Percentiles rank a stretch among this genome's conserved stretches.
phyloP scores from a whole-genome alignment of 768 basidiomycete species.

The Hericium rajendrae region DNA sequence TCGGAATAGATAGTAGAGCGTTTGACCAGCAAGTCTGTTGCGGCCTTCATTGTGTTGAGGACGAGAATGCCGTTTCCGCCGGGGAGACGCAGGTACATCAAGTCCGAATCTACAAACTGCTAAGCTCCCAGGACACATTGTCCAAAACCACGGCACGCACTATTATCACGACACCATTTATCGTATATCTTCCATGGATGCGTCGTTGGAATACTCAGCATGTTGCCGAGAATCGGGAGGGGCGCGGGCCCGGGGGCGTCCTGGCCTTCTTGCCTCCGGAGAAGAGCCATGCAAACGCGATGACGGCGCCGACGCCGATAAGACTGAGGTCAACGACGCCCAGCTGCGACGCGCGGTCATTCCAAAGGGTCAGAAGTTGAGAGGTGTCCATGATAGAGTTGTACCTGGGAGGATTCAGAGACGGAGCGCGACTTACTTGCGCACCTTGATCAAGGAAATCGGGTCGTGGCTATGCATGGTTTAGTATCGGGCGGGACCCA shows the following conservation, averaged over 20 bases:
- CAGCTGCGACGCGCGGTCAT: too few species aligned
- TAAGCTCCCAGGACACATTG: not conserved
- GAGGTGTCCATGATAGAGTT: too few species aligned
- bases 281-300: not conserved
- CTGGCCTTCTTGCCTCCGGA: not conserved
- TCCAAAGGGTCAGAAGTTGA: too few species aligned
- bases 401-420: too few species aligned
- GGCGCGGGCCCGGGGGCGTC: not conserved
- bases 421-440: too few species aligned
- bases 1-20: slow-evolving; percentile 1
- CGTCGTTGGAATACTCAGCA: not conserved
- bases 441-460: too few species aligned
- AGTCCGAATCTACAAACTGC: not conserved
- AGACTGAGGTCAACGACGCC: not conserved
- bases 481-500: too few species aligned
- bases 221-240: not conserved
- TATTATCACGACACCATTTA: not conserved
- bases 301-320: not conserved
- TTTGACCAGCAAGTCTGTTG: slow-evolving; percentile 5
- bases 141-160: not conserved
- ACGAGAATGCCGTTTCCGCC: not conserved
- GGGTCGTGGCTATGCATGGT: too few species aligned
- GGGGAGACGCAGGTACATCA: not conserved
- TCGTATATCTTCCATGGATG: not conserved
- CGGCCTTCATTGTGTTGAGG: slow-evolving; percentile 27